A percentile compares a stretch with the other conserved stretches of the same genome.
Conservation (phyloP, 352 stramenopile species). For the Pythium graminicola region DNA sequence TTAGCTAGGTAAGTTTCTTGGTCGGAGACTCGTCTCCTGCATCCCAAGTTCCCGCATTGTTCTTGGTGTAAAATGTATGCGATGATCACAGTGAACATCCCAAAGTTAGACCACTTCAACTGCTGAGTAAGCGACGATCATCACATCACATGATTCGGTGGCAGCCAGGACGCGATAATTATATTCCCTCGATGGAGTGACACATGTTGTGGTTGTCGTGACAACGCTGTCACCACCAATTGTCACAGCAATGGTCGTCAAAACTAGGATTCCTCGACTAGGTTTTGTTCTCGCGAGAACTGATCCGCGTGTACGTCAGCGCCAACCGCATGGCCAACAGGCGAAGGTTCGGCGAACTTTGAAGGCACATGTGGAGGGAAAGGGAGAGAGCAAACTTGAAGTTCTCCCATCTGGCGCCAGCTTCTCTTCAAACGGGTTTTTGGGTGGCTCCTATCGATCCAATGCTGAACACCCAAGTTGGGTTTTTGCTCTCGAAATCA, state of each 20-base stretch:
- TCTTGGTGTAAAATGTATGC: background rate
- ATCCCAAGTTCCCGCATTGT: too few relatives aligned
- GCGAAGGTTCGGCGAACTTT: background rate
- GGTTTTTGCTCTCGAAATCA: constrained; percentile 7
- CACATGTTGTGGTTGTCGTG: background rate
- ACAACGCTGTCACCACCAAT: background rate
- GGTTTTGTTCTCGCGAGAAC: background rate
- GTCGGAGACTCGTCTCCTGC: too few relatives aligned
- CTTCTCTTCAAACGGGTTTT: constrained; percentile 11
- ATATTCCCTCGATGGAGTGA: constrained; percentile 11
- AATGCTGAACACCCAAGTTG: constrained; percentile 12
- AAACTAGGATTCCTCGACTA: too few relatives aligned
- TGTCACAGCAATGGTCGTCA: background rate
- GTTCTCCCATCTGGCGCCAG: constrained; percentile 12
- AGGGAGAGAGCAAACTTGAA: constrained; percentile 19
- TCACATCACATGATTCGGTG: too few relatives aligned
- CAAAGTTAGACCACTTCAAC: too few relatives aligned
- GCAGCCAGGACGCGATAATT: constrained; percentile 16
- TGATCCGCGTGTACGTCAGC: background rate
- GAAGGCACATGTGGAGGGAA: background rate
- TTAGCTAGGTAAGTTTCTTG: too few relatives aligned
- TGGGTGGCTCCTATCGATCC: constrained; percentile 15
- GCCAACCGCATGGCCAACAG: background rate
- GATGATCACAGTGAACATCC: background rate
- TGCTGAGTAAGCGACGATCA: too few relatives aligned